A percentile compares a stretch with the other conserved stretches of the same genome.
Conservation (phyloP, 495 filamentous ascomycete species). For the Lepraria neglecta region DNA sequence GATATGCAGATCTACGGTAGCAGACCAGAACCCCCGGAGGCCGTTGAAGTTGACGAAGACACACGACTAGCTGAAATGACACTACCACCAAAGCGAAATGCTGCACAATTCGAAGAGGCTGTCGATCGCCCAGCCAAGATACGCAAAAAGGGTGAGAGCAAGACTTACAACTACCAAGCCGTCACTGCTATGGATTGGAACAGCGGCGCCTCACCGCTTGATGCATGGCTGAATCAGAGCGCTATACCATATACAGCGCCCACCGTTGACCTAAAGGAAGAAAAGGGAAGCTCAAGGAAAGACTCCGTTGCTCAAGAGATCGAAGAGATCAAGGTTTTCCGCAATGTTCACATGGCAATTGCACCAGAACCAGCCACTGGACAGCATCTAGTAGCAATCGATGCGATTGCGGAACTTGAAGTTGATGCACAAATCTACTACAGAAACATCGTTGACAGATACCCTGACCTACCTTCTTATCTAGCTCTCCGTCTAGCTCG, state of each 20-base stretch:
- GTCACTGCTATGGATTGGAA: conserved; percentile 25
- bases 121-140: conserved; percentile 10
- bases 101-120: conserved; percentile 3
- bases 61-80: background rate
- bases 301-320: conserved; percentile 17
- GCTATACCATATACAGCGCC: conserved; percentile 20
- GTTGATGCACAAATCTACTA: conserved; percentile 20
- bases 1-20: conserved; percentile 21
- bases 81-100: conserved; percentile 1
- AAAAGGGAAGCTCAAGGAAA: background rate
- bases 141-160: background rate
- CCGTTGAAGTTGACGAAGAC: conserved; percentile 2
- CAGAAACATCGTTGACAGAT: conserved; percentile 24
- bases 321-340: conserved; percentile 22
- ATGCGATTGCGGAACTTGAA: background rate
- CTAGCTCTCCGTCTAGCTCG: conserved; percentile 20
- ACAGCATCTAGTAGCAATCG: background rate
- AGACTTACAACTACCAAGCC: conserved; percentile 6
- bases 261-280: background rate
- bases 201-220: conserved; percentile 19
- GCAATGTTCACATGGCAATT: conserved; percentile 19
- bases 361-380: background rate
- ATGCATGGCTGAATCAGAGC: conserved; percentile 27
- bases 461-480: conserved; percentile 20
- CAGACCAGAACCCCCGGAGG: conserved; percentile 19